Percentiles rank a stretch among this genome's conserved stretches.
phyloP scores from a whole-genome alignment of 176 grass and related monocot species.

The Rhynchospora pubera region DNA sequence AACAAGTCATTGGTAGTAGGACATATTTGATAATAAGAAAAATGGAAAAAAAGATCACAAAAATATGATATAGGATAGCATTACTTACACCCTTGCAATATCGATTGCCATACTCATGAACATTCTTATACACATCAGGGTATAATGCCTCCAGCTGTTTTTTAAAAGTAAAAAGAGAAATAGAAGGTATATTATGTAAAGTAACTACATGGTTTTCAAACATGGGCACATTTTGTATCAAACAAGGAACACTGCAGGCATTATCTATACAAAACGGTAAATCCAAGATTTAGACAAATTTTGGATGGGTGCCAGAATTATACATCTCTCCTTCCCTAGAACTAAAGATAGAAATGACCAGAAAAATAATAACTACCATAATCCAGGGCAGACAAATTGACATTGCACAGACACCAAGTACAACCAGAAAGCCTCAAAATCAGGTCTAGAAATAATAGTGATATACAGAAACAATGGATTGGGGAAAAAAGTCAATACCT shows the following conservation, averaged over 20 bases:
- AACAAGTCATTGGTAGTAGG: background rate
- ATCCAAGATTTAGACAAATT: background rate
- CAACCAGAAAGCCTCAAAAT: background rate
- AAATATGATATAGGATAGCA: background rate
- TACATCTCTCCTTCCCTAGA: background rate
- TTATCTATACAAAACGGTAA: background rate
- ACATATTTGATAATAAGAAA: background rate
- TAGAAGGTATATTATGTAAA: background rate
- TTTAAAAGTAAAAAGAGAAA: conserved; percentile 12
- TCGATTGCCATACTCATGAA: conserved; percentile 75
- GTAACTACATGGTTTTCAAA: background rate
- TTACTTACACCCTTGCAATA: conserved; percentile 97
- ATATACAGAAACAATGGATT: background rate
- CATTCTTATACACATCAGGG: conserved; percentile 80
- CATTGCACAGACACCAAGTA: background rate
- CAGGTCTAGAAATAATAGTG: background rate
- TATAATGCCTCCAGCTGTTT: conserved; percentile 70
- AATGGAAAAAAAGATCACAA: background rate
- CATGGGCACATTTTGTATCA: background rate
- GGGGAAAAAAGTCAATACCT: conserved; percentile 35
- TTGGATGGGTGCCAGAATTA: background rate
- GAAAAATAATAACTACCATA: background rate
- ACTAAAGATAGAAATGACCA: background rate
- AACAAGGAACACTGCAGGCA: background rate
- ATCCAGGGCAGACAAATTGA: background rate